Conservation (phyloP, 2,329 filamentous ascomycete genomes). For the Plectosphaerella sp. region DNA sequence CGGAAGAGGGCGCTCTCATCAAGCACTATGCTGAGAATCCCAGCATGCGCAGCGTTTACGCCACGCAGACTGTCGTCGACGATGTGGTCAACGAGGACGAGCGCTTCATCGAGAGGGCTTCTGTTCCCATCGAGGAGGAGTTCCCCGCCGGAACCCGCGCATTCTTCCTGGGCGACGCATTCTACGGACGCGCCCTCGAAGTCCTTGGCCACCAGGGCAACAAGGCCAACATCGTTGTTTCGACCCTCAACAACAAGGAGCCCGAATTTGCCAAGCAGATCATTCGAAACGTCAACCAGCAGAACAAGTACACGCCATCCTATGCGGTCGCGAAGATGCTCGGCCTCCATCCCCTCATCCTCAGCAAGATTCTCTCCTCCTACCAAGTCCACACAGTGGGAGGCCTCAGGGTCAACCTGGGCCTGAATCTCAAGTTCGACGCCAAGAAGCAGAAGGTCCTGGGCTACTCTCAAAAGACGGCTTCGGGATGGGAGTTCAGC, state of each 20-base stretch:
- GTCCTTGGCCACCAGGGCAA: constrained; percentile 69
- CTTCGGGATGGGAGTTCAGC: constrained; percentile 94
- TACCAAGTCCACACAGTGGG: constrained; percentile 78
- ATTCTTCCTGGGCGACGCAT: constrained; percentile 92
- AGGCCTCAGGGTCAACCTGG: constrained; percentile 80
- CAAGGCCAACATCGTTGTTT: constrained; percentile 77
- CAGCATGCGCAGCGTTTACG: constrained; percentile 83
- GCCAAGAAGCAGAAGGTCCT: constrained; percentile 92
- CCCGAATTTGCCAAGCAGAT: constrained; percentile 75
- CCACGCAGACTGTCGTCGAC: constrained; percentile 87
- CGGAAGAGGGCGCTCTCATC: constrained; percentile 81
- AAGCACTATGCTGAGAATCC: constrained; percentile 89
- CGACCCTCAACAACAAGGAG: constrained; percentile 67
- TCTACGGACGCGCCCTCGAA: constrained; percentile 86
- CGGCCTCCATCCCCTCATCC: constrained; percentile 74
- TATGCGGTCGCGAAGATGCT: constrained; percentile 84
- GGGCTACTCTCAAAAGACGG: constrained; percentile 84
- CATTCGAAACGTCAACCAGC: constrained; percentile 63
- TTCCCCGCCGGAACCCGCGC: constrained; percentile 78
- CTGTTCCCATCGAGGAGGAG: constrained; percentile 86
- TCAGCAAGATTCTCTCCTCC: constrained; percentile 94
- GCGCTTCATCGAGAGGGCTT: constrained; percentile 85
- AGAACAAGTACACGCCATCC: constrained; percentile 77
- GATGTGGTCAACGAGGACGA: constrained; percentile 86
- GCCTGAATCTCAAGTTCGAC: constrained; percentile 95